These are phyloP conservation scores for Cephalotrichum gorgonifer DNA, from an alignment of 2,329 filamentous ascomycete genomes.

Conservation along the genomic window DNA sequence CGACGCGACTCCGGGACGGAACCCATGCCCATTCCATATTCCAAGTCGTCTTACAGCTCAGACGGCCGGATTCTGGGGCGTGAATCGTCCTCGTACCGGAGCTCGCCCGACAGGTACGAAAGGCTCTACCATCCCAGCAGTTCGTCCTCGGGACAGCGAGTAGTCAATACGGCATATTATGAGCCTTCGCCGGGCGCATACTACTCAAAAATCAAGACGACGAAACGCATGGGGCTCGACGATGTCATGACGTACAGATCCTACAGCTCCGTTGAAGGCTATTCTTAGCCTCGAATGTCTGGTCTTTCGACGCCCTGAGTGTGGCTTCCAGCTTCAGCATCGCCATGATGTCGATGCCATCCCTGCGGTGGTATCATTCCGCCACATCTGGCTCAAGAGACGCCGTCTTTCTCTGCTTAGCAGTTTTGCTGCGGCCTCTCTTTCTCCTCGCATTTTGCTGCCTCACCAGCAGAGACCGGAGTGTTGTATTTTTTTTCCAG, in stretches of 20 bases:
- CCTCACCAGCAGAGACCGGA: too few species aligned
- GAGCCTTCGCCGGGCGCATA: neutral
- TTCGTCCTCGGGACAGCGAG: neutral
- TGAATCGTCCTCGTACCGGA: neutral
- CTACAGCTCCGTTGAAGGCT: too few species aligned
- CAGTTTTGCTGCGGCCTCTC: too few species aligned
- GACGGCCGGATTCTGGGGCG: neutral
- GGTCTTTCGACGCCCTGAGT: too few species aligned
- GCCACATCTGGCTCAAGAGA: too few species aligned
- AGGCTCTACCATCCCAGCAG: neutral
- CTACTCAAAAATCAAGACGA: neutral
- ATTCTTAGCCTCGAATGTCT: too few species aligned
- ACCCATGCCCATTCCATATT: neutral
- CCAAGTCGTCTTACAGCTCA: neutral
- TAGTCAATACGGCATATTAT: neutral
- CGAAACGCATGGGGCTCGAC: neutral
- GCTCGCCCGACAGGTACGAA: neutral
- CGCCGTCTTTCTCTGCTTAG: too few species aligned
- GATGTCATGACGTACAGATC: too few species aligned
- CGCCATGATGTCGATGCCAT: too few species aligned
- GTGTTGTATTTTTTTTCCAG: neutral
- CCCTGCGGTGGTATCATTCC: too few species aligned
- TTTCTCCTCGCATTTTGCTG: too few species aligned
- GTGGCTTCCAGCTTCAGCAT: too few species aligned
- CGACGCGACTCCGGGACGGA: neutral